Evolutionary conservation across 805 yeast genomes (phyloP).

Genomic region (Sugiyamaella americana): DNA sequence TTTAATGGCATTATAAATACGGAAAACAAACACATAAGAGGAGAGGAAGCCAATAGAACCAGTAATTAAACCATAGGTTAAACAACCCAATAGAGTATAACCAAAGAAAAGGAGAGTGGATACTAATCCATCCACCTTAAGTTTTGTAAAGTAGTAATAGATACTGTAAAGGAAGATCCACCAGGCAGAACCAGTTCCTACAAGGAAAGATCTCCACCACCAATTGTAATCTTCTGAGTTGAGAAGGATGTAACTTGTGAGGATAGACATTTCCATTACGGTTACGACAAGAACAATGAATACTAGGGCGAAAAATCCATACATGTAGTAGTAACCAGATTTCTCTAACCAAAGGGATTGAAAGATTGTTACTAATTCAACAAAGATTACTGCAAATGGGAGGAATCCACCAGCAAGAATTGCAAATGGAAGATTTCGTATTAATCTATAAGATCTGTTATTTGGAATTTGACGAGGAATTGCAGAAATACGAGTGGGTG

Average conservation of each 20-base stretch:
- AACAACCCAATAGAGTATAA: slow-evolving; percentile 61
- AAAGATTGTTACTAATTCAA: slow-evolving; percentile 66
- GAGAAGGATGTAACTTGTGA: slow-evolving; percentile 60
- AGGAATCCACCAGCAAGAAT: slow-evolving; percentile 53
- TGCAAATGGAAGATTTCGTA: slow-evolving; percentile 9
- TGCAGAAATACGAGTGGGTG: slow-evolving; percentile 24
- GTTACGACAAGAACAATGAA: slow-evolving; percentile 53
- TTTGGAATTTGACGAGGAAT: slow-evolving; percentile 33
- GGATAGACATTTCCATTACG: slow-evolving; percentile 64
- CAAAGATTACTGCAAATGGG: slow-evolving; percentile 77
- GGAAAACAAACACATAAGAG: slow-evolving; percentile 58
- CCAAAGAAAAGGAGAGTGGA: slow-evolving; percentile 63
- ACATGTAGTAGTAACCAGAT: slow-evolving; percentile 70
- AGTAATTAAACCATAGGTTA: slow-evolving; percentile 58
- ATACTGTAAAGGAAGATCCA: slow-evolving; percentile 63
- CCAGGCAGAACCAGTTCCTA: slow-evolving; percentile 66
- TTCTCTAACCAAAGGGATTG: slow-evolving; percentile 76
- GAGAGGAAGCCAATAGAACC: slow-evolving; percentile 71
- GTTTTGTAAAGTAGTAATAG: slow-evolving; percentile 52
- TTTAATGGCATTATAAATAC: slow-evolving; percentile 53
- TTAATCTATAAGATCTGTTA: slow-evolving; percentile 14
- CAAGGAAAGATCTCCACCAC: slow-evolving; percentile 78
- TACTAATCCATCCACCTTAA: slow-evolving; percentile 55
- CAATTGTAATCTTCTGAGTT: slow-evolving; percentile 54
- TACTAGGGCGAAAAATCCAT: slow-evolving; percentile 67